Base-by-base conservation (phyloP, 345 rosid species). In the Hevea brasiliensis region DNA sequence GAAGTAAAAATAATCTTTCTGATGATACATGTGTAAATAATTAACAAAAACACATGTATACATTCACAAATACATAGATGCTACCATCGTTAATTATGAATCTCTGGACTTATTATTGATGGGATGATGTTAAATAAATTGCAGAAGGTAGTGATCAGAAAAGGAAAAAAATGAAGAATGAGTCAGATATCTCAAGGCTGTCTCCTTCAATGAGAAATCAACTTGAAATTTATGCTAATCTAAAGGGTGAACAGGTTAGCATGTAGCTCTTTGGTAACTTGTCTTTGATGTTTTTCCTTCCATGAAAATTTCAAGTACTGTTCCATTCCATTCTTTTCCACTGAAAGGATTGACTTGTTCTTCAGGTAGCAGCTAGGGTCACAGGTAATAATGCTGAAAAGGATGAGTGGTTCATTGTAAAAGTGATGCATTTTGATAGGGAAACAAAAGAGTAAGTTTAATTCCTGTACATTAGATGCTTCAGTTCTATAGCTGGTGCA, bases 321-420 rank as follows among this genome's bases (percentile, higher is more conserved):
- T 67, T 72, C 32, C 37, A 48, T 74, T 51, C 48, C 23, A 21
- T 64, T 73, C 51, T 77, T 73, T 50, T 8, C 10, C 47, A 20
- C 65, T 57, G 67, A 75, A 1, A 67, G 44, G 32, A 65, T 35
- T 53, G 72, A 72, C 20, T 29, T 79, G 47, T 74, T 73, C 65
- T 73, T 59, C 81, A 94, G 98, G 98, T 94, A 45, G 98, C 98
- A 23, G 98, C 98, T 51, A 87, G 90, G 85, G 92, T 94, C 76
- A 87, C 89, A 3, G 80, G 82, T 13, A 97, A 88, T 70, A 85
- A 88, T 77, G 95, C 89, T 50, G 98, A 94, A 53, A 90, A 89
- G 76, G 97, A 92, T 45, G 97, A 94, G 77, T 94, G 98, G 98
- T 83, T 86, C 79, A 89, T 94, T 61, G 97, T 90, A 32, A 94